Percentiles rank a stretch among this genome's conserved stretches.
Conservation (phyloP, 2,329 filamentous ascomycete species). For the Claviceps quebecensis region DNA sequence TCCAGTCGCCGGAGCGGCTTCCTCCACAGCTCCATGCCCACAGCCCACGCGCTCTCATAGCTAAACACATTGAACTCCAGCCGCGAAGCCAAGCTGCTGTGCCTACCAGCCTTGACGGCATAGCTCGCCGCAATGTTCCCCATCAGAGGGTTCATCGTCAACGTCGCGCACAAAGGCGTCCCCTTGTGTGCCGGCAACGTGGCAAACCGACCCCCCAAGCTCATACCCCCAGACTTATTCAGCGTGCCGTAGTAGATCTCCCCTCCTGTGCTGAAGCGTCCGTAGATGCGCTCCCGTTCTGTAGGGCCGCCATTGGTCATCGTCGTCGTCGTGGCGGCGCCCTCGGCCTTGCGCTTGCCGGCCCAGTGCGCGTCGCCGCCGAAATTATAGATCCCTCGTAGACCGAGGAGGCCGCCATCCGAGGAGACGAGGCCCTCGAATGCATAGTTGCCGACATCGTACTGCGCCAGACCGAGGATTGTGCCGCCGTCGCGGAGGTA, state of each 20-base stretch:
- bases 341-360: slow-evolving; percentile 22
- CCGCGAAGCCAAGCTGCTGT: slow-evolving; percentile 73
- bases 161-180: slow-evolving; percentile 82
- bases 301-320: slow-evolving; percentile 11
- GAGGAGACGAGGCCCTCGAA: slow-evolving; percentile 85
- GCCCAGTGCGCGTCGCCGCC: slow-evolving; percentile 43
- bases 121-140: slow-evolving; percentile 87
- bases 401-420: slow-evolving; percentile 75
- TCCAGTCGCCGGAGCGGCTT: slow-evolving; percentile 32
- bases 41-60: slow-evolving; percentile 86
- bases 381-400: slow-evolving; percentile 89
- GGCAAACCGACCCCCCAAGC: slow-evolving; percentile 75
- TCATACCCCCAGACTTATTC: slow-evolving; percentile 88
- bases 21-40: slow-evolving; percentile 89
- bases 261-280: slow-evolving; percentile 77
- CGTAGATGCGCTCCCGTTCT: slow-evolving; percentile 51
- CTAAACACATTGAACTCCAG: slow-evolving; percentile 98
- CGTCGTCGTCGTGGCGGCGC: slow-evolving; percentile 3
- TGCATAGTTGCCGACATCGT: slow-evolving; percentile 76
- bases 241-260: slow-evolving; percentile 92
- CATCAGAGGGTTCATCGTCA: slow-evolving; percentile 89
- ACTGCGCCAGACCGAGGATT: slow-evolving; percentile 58
- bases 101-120: slow-evolving; percentile 70
- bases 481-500: slow-evolving; percentile 63
- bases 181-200: slow-evolving; percentile 69